Evolutionary conservation across 768 basidiomycete species (phyloP), one percentile per base, ranked within the genome.

Genomic region (Pleurotus sapidus): DNA sequence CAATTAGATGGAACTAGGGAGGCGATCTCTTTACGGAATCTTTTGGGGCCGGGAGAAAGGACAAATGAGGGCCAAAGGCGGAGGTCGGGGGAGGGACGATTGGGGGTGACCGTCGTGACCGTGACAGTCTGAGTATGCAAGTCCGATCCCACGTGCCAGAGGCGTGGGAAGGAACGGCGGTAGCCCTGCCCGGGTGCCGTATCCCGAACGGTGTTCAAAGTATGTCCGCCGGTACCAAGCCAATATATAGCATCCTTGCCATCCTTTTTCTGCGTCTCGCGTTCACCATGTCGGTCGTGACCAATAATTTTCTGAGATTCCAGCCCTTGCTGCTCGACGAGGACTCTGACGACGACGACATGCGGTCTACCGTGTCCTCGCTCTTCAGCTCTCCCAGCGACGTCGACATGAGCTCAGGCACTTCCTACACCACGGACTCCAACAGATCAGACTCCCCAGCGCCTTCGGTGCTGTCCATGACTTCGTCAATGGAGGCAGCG

Each of bases 381-480:
- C 64, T 68, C 5, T 74, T 77, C 61, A 76, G 70, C 60, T 55
- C 68, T 1, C 61, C 74, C 5, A 71, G 68, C 27, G 80, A 77
- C 49, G 61, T 66, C 7, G 72, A 69, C 3, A 78, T 62, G 11
- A 71, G 75, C 64, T 84, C 87, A 0, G 70, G 70, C 20, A 88
- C 87, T 1, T 87, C 88, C 14, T 73, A 77, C 51, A 83, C 84
- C 62, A 61, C 67, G 46, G 27, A 27, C 27, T 86, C 85, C 1
- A 81, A 82, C 76, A 86, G 84, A 50, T 86, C 87, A 8, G 69
- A 67, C 1, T 90, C 90, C 3, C 89, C 90, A 2, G 70, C 72
- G 11, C 87, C 85, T 6, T 91, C 90, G 23, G 80, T 92, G 6
- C 77, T 81, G 65, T 90, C 89, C 1, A 67, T 90, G 65, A 84